Evolutionary conservation across 768 basidiomycete species (phyloP).

Genomic region (Xerocomellus intermedius): DNA sequence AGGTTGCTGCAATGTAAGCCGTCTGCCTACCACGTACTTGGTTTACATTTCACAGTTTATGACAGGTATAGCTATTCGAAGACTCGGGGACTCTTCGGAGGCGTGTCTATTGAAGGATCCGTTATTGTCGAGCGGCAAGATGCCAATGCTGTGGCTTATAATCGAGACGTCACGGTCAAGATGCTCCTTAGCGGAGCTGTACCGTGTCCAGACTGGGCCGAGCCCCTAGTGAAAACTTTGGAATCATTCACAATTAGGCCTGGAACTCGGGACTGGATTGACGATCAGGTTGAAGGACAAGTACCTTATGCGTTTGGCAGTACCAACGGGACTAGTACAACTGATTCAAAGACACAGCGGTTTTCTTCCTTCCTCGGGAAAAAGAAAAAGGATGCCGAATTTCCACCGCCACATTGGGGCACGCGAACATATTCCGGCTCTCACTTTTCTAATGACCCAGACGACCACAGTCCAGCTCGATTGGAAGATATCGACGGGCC

Average conservation of each 20-base stretch:
- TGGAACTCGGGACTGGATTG: slow-evolving; percentile 64
- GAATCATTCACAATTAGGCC: slow-evolving; percentile 71
- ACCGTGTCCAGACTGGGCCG: slow-evolving; percentile 76
- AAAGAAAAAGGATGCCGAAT: slow-evolving; percentile 49
- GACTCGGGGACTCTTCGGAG: slow-evolving; percentile 91
- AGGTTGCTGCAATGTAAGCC: slow-evolving; percentile 83
- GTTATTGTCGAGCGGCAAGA: slow-evolving; percentile 94
- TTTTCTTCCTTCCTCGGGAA: slow-evolving; percentile 32
- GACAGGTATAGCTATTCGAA: slow-evolving; percentile 87
- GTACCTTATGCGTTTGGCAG: slow-evolving; percentile 55
- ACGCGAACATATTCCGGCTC: slow-evolving; percentile 47
- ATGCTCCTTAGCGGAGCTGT: slow-evolving; percentile 78
- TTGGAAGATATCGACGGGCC: slow-evolving; percentile 35
- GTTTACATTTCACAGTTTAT: background rate
- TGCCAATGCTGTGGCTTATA: slow-evolving; percentile 83
- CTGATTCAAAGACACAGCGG: slow-evolving; percentile 39
- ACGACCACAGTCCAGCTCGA: slow-evolving; percentile 6
- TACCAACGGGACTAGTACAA: background rate
- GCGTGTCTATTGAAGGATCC: slow-evolving; percentile 83
- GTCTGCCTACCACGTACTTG: background rate
- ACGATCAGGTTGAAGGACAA: slow-evolving; percentile 43
- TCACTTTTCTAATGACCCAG: slow-evolving; percentile 45
- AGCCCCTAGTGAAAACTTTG: slow-evolving; percentile 69
- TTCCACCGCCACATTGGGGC: slow-evolving; percentile 70
- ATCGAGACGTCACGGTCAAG: slow-evolving; percentile 67